phyloP scores from a whole-genome alignment of 2,329 filamentous ascomycete genomes.

The Curvularia hawaiiensis region DNA sequence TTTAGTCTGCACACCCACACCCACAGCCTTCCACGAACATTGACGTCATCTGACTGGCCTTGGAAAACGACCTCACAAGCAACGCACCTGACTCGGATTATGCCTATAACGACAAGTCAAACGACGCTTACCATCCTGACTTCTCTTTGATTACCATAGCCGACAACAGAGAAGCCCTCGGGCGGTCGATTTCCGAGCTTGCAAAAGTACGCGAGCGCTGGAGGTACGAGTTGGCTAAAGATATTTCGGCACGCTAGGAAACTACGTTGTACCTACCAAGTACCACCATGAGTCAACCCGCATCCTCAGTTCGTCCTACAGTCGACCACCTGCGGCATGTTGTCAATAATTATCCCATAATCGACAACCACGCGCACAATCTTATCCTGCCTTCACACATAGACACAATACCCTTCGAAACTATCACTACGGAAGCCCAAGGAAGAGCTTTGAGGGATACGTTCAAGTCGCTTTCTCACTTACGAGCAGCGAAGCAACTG shows the following conservation, averaged over 20 bases:
- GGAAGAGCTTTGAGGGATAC: slow-evolving; percentile 69
- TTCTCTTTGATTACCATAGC: background rate
- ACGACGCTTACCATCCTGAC: background rate
- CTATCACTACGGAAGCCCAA: slow-evolving; percentile 74
- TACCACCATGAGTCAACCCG: slow-evolving; percentile 25
- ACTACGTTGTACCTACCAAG: background rate
- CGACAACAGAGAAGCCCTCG: background rate
- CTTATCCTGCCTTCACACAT: slow-evolving; percentile 61
- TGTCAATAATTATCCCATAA: slow-evolving; percentile 59
- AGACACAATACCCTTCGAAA: slow-evolving; percentile 59
- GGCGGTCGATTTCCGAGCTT: background rate
- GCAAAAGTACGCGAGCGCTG: background rate
- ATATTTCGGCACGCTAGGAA: background rate
- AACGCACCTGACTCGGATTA: slow-evolving; percentile 10
- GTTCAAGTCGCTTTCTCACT: slow-evolving; percentile 67
- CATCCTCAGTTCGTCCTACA: slow-evolving; percentile 27
- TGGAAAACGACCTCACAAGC: slow-evolving; percentile 10
- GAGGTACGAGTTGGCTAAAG: background rate
- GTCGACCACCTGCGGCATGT: slow-evolving; percentile 42
- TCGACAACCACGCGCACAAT: slow-evolving; percentile 76
- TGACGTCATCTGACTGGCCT: slow-evolving; percentile 14
- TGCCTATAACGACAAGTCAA: slow-evolving; percentile 5
- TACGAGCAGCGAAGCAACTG: slow-evolving; percentile 73
- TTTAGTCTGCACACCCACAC: background rate
- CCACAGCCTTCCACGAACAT: slow-evolving; percentile 4